A percentile compares a stretch with the other conserved stretches of the same genome.
phyloP scores from a whole-genome alignment of 305 asterid genomes.

The Fraxinus paxiana region DNA sequence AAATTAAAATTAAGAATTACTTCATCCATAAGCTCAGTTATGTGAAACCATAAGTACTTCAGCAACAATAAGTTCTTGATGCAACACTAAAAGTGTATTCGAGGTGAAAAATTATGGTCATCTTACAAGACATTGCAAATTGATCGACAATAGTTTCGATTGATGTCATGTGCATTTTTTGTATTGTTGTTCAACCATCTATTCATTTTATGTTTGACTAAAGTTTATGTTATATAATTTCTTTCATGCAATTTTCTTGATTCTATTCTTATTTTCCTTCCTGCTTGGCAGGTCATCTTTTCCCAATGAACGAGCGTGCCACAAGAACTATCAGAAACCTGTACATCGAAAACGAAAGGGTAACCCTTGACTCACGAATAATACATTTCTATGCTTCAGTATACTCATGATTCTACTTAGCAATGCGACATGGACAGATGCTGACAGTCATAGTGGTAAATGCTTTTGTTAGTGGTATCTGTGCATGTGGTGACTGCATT shows the following conservation, averaged over 20 bases:
- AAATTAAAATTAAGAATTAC: background rate
- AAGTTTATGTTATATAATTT: slow-evolving; percentile 8
- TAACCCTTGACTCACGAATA: slow-evolving; percentile 29
- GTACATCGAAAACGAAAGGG: slow-evolving; percentile 91
- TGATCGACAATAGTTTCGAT: slow-evolving; percentile 7
- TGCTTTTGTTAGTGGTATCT: background rate
- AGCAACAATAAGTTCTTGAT: background rate
- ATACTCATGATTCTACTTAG: background rate
- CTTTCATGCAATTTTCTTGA: slow-evolving; percentile 12
- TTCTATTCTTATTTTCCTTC: background rate
- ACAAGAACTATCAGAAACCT: slow-evolving; percentile 79
- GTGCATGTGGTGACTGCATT: background rate
- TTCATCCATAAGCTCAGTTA: background rate
- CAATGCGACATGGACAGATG: slow-evolving; percentile 1
- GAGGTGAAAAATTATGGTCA: background rate
- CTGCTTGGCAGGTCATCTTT: slow-evolving; percentile 58
- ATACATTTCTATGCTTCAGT: slow-evolving; percentile 14
- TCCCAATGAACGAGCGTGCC: slow-evolving; percentile 89
- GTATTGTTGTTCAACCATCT: slow-evolving; percentile 14
- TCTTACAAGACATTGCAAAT: background rate
- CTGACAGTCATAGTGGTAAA: background rate
- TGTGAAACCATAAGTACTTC: background rate
- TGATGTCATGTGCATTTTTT: background rate
- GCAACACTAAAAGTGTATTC: background rate
- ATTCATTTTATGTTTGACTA: background rate